A percentile compares a stretch with the other conserved stretches of the same genome.
These are phyloP conservation scores for Dillenia suffruticosa DNA, from an alignment of 164 flowering plant species.

Conservation along the genomic window DNA sequence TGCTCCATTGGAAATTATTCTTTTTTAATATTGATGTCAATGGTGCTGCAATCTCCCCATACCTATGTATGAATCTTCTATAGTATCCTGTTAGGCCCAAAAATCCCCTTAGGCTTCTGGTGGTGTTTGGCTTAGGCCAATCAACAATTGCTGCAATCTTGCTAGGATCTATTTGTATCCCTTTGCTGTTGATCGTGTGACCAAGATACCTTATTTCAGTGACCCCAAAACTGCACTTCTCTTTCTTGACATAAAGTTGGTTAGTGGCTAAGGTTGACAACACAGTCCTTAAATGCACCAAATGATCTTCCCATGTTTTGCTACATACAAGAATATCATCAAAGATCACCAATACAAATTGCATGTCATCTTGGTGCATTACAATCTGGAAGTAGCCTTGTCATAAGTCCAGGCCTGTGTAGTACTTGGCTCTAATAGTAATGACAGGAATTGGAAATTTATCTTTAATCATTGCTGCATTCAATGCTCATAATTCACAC, in stretches of 20 bases:
- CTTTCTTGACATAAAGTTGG: not conserved
- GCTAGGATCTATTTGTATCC: not conserved
- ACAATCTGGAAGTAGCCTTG: conserved; percentile 2
- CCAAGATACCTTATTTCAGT: conserved; percentile 1
- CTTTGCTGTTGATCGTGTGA: not conserved
- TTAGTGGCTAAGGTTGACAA: not conserved
- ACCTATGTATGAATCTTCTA: conserved; percentile 1
- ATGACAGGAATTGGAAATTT: conserved; percentile 6
- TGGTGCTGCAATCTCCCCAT: conserved; percentile 1
- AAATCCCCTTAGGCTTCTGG: conserved; percentile 1
- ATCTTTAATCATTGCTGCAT: not conserved
- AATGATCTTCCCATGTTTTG: not conserved
- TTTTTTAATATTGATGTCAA: conserved; percentile 3
- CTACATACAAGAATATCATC: conserved; percentile 4
- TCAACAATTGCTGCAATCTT: conserved; percentile 4
- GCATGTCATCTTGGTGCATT: not conserved
- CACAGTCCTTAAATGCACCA: not conserved
- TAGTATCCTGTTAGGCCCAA: conserved; percentile 6
- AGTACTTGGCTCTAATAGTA: conserved; percentile 1
- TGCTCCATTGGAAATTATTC: conserved; percentile 1
- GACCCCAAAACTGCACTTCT: conserved; percentile 3
- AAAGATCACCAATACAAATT: not conserved
- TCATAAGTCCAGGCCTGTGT: not conserved
- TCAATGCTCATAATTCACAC: conserved; percentile 3
- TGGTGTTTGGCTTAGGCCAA: not conserved